Conservation (phyloP, 495 filamentous ascomycete genomes). For the Penicillium crystallinum region DNA sequence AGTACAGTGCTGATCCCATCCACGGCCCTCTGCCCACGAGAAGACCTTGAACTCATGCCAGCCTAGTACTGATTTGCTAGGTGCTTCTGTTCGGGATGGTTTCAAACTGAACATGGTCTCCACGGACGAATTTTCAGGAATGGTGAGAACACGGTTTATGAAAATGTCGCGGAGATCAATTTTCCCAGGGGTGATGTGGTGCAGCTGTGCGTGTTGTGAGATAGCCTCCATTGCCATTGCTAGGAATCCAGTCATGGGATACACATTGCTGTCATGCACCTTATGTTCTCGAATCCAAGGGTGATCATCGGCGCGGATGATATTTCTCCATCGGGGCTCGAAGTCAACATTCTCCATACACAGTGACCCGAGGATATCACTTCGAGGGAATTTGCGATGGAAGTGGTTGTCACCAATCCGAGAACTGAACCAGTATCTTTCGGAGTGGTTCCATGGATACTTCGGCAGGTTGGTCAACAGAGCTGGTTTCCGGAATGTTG, state of each 20-base stretch:
- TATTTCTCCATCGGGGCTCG: conserved; percentile 31
- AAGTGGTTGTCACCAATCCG: conserved; percentile 20
- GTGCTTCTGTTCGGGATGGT: conserved; percentile 17
- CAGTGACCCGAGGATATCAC: conserved; percentile 26
- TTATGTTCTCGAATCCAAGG: conserved; percentile 42
- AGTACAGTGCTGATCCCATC: conserved; percentile 40
- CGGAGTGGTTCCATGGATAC: conserved; percentile 36
- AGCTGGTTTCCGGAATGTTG: conserved; percentile 5
- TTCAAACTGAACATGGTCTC: conserved; percentile 27
- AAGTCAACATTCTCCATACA: conserved; percentile 21
- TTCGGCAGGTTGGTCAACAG: conserved; percentile 29
- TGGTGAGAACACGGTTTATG: conserved; percentile 37
- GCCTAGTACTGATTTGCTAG: conserved; percentile 23
- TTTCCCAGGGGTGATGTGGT: conserved; percentile 16
- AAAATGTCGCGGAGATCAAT: conserved; percentile 33
- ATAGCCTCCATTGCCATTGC: conserved; percentile 49
- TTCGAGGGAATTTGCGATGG: conserved; percentile 21
- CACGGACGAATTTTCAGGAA: conserved; percentile 29
- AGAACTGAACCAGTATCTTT: conserved; percentile 27
- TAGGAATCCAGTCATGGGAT: conserved; percentile 48
- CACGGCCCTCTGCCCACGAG: conserved; percentile 28
- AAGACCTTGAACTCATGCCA: conserved; percentile 43
- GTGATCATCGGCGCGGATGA: conserved; percentile 26
- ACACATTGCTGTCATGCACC: conserved; percentile 39
- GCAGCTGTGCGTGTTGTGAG: conserved; percentile 35